A percentile compares a stretch with the other conserved stretches of the same genome.
Conservation (phyloP, 73 alveolate genomes). For the Paramecium pentaurelia region DNA sequence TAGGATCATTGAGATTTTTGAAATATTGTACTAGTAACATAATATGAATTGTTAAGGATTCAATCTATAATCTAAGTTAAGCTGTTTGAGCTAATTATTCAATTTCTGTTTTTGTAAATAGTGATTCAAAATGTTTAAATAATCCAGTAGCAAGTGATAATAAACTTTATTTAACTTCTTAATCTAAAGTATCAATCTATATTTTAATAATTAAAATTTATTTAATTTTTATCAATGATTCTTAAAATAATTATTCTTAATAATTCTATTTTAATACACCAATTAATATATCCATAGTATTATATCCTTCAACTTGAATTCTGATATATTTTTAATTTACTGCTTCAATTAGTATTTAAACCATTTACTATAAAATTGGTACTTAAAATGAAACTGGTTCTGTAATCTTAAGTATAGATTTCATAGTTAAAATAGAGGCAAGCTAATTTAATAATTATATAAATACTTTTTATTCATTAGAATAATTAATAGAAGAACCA, state of each 20-base stretch:
- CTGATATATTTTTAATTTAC: background rate
- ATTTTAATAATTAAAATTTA: background rate
- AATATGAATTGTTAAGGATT: background rate
- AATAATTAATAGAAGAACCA: background rate
- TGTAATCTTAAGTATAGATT: background rate
- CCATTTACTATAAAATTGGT: background rate
- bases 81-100: background rate
- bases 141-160: background rate
- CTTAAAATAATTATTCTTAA: background rate
- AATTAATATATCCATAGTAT: background rate
- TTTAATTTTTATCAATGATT: background rate
- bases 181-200: background rate
- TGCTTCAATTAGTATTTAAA: background rate
- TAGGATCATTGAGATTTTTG: background rate
- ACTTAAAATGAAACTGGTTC: background rate
- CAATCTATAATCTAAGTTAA: background rate
- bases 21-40: background rate
- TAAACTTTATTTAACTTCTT: background rate
- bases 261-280: background rate
- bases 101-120: background rate
- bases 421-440: background rate
- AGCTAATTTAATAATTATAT: background rate
- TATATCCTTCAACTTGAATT: background rate
- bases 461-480: slow-evolving; percentile 1
- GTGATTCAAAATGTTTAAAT: background rate